Evolutionary conservation across 2,329 filamentous ascomycete genomes (phyloP).

Genomic region (Ascochyta fabae): DNA sequence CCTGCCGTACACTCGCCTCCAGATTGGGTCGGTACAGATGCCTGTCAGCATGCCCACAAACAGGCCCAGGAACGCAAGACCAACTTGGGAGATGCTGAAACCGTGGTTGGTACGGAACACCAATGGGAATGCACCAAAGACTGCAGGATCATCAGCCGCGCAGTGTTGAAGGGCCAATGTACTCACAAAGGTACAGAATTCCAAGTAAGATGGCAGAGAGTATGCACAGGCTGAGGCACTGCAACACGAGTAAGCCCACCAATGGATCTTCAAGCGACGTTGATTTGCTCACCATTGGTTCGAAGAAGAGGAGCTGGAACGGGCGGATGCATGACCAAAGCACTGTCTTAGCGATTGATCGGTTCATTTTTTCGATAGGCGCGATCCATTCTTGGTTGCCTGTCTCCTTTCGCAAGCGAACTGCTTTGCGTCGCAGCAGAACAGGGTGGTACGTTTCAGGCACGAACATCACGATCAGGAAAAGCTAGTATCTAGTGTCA

Average conservation of each 20-base stretch:
- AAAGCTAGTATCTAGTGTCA: slow-evolving; percentile 56
- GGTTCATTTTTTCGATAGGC: slow-evolving; percentile 74
- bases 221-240: slow-evolving; percentile 76
- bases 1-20: slow-evolving; percentile 64
- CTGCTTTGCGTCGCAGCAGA: slow-evolving; percentile 75
- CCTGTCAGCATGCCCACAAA: slow-evolving; percentile 71
- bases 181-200: slow-evolving; percentile 75
- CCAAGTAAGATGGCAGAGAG: slow-evolving; percentile 86
- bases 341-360: slow-evolving; percentile 66
- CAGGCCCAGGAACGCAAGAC: slow-evolving; percentile 73
- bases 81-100: slow-evolving; percentile 79
- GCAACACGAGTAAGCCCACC: slow-evolving; percentile 33
- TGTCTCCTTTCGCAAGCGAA: slow-evolving; percentile 72
- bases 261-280: slow-evolving; percentile 17
- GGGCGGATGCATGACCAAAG: slow-evolving; percentile 66
- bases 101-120: slow-evolving; percentile 77
- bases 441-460: slow-evolving; percentile 85
- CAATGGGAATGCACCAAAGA: slow-evolving; percentile 75
- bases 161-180: slow-evolving; percentile 68
- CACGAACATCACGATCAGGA: slow-evolving; percentile 72
- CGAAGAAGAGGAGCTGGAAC: slow-evolving; percentile 78
- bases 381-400: slow-evolving; percentile 79
- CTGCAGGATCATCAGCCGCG: slow-evolving; percentile 46
- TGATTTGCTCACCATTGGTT: slow-evolving; percentile 71
- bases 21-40: slow-evolving; percentile 69